A percentile compares a stretch with the other conserved stretches of the same genome.
phyloP scores from a whole-genome alignment of 2,329 filamentous ascomycete genomes.

The Aspergillus carbonarius region DNA sequence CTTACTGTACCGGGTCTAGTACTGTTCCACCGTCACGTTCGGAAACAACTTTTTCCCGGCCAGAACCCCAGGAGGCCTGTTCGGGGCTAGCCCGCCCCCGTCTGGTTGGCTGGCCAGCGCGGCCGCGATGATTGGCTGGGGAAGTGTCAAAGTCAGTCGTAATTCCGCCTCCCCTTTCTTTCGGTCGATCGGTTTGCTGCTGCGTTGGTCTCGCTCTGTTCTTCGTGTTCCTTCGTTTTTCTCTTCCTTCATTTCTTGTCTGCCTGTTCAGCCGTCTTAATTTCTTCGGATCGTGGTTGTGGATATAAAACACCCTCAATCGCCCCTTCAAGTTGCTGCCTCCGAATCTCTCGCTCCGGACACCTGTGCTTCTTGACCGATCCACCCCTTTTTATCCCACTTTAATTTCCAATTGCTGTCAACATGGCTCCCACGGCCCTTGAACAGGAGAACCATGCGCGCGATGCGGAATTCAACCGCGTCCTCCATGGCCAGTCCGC shows the following conservation, averaged over 20 bases:
- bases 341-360: background rate
- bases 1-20: background rate
- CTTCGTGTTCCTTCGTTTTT: background rate
- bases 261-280: constrained; percentile 4
- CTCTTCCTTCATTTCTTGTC: constrained; percentile 6
- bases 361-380: constrained; percentile 8
- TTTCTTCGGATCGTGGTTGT: constrained; percentile 11
- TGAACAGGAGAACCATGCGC: constrained; percentile 77
- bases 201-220: constrained; percentile 8
- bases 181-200: constrained; percentile 10
- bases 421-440: constrained; percentile 59
- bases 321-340: constrained; percentile 9
- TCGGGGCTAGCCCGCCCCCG: constrained; percentile 8
- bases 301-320: constrained; percentile 9
- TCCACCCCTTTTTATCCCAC: constrained; percentile 21
- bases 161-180: constrained; percentile 24
- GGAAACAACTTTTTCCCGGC: constrained; percentile 1
- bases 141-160: constrained; percentile 16
- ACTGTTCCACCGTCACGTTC: constrained; percentile 7
- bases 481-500: constrained; percentile 77
- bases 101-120: constrained; percentile 9
- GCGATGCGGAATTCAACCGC: constrained; percentile 89
- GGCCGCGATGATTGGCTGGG: constrained; percentile 18
- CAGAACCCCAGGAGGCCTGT: constrained; percentile 13
- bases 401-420: constrained; percentile 16